Evolutionary conservation across 2,329 filamentous ascomycete species (phyloP), one percentile per base, ranked within the genome.

Genomic region (Fusarium fracticaudum): DNA sequence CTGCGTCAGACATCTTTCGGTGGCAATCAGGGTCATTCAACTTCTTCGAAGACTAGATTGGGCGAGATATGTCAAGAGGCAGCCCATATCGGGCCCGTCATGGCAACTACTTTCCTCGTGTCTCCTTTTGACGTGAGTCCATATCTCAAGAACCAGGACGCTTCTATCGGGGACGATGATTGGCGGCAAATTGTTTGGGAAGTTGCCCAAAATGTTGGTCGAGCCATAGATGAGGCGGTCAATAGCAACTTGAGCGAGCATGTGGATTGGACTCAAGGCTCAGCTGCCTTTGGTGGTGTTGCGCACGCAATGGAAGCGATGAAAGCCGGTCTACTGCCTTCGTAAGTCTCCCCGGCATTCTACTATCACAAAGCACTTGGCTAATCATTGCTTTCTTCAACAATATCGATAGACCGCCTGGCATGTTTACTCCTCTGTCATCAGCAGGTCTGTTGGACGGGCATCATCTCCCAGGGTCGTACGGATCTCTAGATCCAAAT

Each of bases 391-490:
- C 22, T 51, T 51, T 22, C 20, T 51, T 17, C 8, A 15, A 11
- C 4, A 20, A 53, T 26, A 37, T 15, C 18, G 6, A 29, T 35
- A 66, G 64, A 10, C 50, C 64, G 12, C 38, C 50, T 7, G 64
- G 61, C 10, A 65, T 66, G 43, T 65, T 38, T 41, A 58, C 60
- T 12, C 64, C 64, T 38, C 43, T 67, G 8, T 67, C 64, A 8
- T 65, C 60, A 5, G 50, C 43, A 6, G 64, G 64, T 33, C 50
- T 59, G 5, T 31, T 67, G 12, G 61, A 67, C 4, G 43, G 50
- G 4, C 41, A 29, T n/a, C 64, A 67, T 43, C 43, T 67, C 24
- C 43, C 24, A 31, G 38, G 22, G 18, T 26, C 61, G 7, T 59
- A 66, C 18, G 38, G 64, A 15, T 40, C 24, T 24, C 26, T 12